Base-by-base conservation (phyloP, 768 basidiomycete genomes). In the Termitomyces sp. region DNA sequence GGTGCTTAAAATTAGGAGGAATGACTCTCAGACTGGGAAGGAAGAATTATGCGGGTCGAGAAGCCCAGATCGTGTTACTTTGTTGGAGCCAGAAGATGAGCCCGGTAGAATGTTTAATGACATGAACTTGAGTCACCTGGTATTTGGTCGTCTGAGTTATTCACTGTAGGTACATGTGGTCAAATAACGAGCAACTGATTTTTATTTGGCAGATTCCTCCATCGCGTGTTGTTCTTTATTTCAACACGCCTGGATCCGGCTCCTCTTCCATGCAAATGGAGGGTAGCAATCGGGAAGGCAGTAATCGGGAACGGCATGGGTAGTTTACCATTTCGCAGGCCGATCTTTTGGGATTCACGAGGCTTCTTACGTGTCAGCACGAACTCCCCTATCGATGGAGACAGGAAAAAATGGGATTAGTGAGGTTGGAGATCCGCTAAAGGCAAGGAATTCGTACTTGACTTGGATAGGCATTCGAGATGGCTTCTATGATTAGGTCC, bases 381-480 rank as follows among this genome's bases (percentile, higher is more conserved):
- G 35, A 39, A 18, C 15, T 9, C 40, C 15, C 53, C 51, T 59
- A 67, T 67, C 67, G 68, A 66, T 67, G 61, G 35, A 18, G 16
- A 36, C 35, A n/a, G 16, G 47, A 23, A 38, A 56, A 49, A 46
- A 31, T 60, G 56, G 49, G 57, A 51, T 61, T 39, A 56, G 62
- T 53, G 57, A 50, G 39, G 39, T 31, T 48, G 12, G 46, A 57
- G 56, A 57, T 54, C 61, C 59, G 55, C 33, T 61, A 64, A 64
- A 60, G 64, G 64, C 40, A 60, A 63, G 50, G 55, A 54, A 55
- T 43, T 41, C 41, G 53, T 56, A 47, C 29, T 29, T 29, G 29
- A 57, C 60, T 56, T 60, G 59, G 43, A 54, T 48, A 45, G 44
- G 61, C 49, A 50, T 25, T 36, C 54, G 56, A 63, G 62, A 61